Conservation (phyloP, 2,329 filamentous ascomycete species). For the Scleromitrula shiraiana region DNA sequence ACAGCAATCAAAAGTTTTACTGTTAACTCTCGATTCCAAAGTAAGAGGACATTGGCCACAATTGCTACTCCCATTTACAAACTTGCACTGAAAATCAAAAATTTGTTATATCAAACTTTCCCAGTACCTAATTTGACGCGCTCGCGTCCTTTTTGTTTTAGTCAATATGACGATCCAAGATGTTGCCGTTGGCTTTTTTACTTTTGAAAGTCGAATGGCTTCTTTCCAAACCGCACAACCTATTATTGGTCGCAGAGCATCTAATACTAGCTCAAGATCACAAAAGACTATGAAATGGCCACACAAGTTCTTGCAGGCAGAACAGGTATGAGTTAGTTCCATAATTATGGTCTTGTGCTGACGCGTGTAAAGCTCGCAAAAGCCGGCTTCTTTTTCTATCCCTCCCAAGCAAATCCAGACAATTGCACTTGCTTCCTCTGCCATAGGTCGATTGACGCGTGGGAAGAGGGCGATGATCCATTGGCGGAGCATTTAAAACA, state of each 20-base stretch:
- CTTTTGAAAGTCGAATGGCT: constrained; percentile 67
- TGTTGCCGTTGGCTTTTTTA: constrained; percentile 43
- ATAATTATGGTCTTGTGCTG: constrained; percentile 8
- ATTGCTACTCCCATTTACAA: too few relatives aligned
- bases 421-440: constrained; percentile 90
- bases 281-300: constrained; percentile 66
- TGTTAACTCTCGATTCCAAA: too few relatives aligned
- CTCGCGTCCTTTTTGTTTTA: not conserved
- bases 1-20: too few relatives aligned
- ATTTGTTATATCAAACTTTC: not conserved
- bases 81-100: too few relatives aligned
- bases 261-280: constrained; percentile 51
- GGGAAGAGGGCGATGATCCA: constrained; percentile 82
- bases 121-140: not conserved
- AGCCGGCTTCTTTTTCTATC: constrained; percentile 86
- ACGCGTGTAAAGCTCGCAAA: constrained; percentile 60
- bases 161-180: constrained; percentile 22
- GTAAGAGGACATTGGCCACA: too few relatives aligned
- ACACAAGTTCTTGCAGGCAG: constrained; percentile 57
- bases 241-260: constrained; percentile 60
- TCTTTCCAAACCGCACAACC: constrained; percentile 66
- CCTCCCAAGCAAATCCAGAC: constrained; percentile 66
- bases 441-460: constrained; percentile 75
- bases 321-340: constrained; percentile 43
- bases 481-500: constrained; percentile 80